Conservation (phyloP, 2,329 filamentous ascomycete species). For the Aspergillus transmontanensis region DNA sequence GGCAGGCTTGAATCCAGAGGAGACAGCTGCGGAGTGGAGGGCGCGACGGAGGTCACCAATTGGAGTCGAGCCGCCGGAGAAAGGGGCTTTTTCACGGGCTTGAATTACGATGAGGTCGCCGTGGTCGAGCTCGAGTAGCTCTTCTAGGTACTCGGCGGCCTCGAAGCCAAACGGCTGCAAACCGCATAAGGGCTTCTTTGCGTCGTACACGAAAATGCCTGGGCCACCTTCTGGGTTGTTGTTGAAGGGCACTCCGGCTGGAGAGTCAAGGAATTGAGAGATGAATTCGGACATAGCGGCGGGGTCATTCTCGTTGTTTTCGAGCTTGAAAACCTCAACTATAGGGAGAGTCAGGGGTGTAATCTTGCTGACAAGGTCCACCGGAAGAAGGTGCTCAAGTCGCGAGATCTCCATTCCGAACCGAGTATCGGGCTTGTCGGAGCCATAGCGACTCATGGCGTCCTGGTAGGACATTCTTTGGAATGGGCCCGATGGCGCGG, state of each 20-base stretch:
- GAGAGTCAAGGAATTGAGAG: slow-evolving; percentile 68
- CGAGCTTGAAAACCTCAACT: slow-evolving; percentile 74
- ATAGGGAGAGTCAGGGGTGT: slow-evolving; percentile 67
- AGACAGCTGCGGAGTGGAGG: slow-evolving; percentile 69
- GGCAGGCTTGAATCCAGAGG: slow-evolving; percentile 58
- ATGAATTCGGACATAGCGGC: slow-evolving; percentile 64
- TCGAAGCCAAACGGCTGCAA: slow-evolving; percentile 78
- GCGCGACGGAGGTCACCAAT: slow-evolving; percentile 73
- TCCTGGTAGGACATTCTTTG: slow-evolving; percentile 69
- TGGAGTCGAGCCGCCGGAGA: slow-evolving; percentile 71
- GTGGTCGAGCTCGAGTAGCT: slow-evolving; percentile 58
- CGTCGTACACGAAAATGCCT: slow-evolving; percentile 75
- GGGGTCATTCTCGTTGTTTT: slow-evolving; percentile 49
- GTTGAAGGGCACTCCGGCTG: slow-evolving; percentile 60
- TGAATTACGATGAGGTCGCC: slow-evolving; percentile 83
- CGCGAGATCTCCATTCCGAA: slow-evolving; percentile 68
- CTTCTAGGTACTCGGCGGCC: slow-evolving; percentile 61
- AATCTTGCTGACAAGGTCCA: slow-evolving; percentile 73
- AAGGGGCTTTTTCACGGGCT: slow-evolving; percentile 67
- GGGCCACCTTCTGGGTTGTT: slow-evolving; percentile 77
- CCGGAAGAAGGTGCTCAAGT: slow-evolving; percentile 65
- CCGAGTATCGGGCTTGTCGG: slow-evolving; percentile 89
- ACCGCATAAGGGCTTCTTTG: slow-evolving; percentile 72
- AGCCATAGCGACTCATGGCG: slow-evolving; percentile 79
- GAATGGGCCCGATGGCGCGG: slow-evolving; percentile 53